Base-by-base conservation (phyloP, 257 asterid genomes). In the Mitragyna speciosa region DNA sequence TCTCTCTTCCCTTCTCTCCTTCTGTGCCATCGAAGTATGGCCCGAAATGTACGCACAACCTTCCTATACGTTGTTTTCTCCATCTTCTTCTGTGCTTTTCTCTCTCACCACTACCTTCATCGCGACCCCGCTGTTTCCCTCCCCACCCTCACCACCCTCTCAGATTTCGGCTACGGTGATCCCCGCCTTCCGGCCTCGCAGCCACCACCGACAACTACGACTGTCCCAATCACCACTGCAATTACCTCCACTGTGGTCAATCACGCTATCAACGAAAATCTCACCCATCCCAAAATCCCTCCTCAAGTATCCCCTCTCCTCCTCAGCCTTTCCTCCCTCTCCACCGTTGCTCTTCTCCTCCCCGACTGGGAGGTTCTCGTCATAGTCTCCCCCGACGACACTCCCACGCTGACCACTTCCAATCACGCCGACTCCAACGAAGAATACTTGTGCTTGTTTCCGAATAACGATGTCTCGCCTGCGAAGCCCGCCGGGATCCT, bases 321-420 rank as follows among this genome's bases (percentile, higher is more conserved):
- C 7, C 3, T 30, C 64, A 11, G 33, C 9, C 0, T 82, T 45
- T 56, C 79, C 45, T 24, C 70, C 10, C 4, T 76, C 4, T 36
- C 93, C 54, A 84, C 90, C 73, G 83, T 86, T 45, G 78, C 98
- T 5, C 77, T 95, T 68, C 91, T 93, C 45, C 77, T 95, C 49
- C 99, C 91, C 2, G 96, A 85, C 76, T 95, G 98, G 98, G 94
- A 93, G 82, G 87, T 95, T 12, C 90, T 90, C 70, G 91, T 93
- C 0, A 83, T 95, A 16, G 85, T 87, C 24, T 73, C 93, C 0
- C 86, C 93, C 7, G 83, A 84, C 10, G 75, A 63, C 49, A 58
- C 84, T 3, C 39, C 80, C 19, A 5, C 78, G 17, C 78, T 68
- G 26, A 45, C 17, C 49, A 45, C 49, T 45, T 45, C 49, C 49